Conservation (phyloP, 495 filamentous ascomycete species). For the Aspergillus cavernicola region DNA sequence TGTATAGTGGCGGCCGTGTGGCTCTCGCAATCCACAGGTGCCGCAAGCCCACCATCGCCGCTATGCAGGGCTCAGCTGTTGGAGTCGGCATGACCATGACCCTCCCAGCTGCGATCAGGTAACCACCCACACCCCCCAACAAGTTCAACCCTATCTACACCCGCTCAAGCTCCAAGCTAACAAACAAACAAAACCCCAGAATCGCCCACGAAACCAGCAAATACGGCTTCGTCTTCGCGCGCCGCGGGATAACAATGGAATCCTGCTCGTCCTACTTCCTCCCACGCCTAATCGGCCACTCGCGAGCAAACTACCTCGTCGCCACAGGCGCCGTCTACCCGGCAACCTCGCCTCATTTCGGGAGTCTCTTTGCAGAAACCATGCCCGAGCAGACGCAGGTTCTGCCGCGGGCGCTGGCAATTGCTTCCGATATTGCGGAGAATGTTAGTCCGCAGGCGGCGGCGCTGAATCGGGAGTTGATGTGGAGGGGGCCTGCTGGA, state of each 20-base stretch:
- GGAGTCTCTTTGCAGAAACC: constrained; percentile 54
- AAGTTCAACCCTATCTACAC: neutral
- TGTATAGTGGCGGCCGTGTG: constrained; percentile 38
- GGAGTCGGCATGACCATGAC: constrained; percentile 68
- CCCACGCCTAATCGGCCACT: constrained; percentile 55
- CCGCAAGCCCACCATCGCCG: constrained; percentile 61
- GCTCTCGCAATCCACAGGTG: constrained; percentile 58
- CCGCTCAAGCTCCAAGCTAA: too few relatives aligned
- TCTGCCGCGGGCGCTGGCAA: constrained; percentile 50
- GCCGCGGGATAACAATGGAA: constrained; percentile 60
- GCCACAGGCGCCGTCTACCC: constrained; percentile 34
- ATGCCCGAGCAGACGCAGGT: constrained; percentile 47
- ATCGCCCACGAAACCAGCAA: constrained; percentile 51
- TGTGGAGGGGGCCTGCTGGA: constrained; percentile 55
- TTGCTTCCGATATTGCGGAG: constrained; percentile 55
- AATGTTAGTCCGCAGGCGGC: constrained; percentile 55
- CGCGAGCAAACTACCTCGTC: constrained; percentile 51
- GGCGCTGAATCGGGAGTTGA: constrained; percentile 54
- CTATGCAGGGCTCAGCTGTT: constrained; percentile 62
- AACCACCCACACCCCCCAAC: neutral
- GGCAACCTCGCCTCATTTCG: constrained; percentile 33
- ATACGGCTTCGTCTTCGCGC: constrained; percentile 62
- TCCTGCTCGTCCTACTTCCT: constrained; percentile 62
- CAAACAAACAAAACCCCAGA: constrained; percentile 20
- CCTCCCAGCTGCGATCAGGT: constrained; percentile 55